These are phyloP conservation scores for Aspergillus thermomutatus DNA, from an alignment of 2,329 filamentous ascomycete species.

Conservation along the genomic window DNA sequence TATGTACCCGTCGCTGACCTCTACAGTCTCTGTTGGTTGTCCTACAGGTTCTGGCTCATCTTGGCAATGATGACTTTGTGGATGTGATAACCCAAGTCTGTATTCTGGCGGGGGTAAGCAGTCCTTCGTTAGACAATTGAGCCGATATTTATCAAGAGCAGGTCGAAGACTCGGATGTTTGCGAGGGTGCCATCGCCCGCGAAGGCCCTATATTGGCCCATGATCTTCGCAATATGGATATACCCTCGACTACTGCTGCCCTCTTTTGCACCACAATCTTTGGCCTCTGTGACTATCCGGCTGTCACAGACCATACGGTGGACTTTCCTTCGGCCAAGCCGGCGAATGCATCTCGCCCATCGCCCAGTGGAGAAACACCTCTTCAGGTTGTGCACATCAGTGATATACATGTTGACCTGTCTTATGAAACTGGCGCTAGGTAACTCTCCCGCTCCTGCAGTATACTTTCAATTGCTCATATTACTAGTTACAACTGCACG, in stretches of 20 bases:
- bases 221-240: constrained; percentile 47
- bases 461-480: not conserved
- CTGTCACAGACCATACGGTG: constrained; percentile 42
- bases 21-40: constrained; percentile 34
- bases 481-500: constrained; percentile 43
- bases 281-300: constrained; percentile 51
- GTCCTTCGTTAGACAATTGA: no score
- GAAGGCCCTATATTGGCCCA: constrained; percentile 55
- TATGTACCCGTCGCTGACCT: not conserved
- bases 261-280: constrained; percentile 52
- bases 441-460: constrained; percentile 15
- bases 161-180: constrained; percentile 54
- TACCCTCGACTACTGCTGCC: constrained; percentile 50
- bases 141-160: constrained; percentile 13
- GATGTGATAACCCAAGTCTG: constrained; percentile 36
- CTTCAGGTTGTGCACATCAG: constrained; percentile 56
- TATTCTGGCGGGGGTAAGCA: constrained; percentile 30
- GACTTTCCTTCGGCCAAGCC: constrained; percentile 43
- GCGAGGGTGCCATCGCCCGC: constrained; percentile 48
- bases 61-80: constrained; percentile 46
- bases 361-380: constrained; percentile 46
- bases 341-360: constrained; percentile 30
- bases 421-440: constrained; percentile 52
- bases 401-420: constrained; percentile 56
- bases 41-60: constrained; percentile 42